Conservation (phyloP, 2,329 filamentous ascomycete genomes). For the Aureobasidium sp. region DNA sequence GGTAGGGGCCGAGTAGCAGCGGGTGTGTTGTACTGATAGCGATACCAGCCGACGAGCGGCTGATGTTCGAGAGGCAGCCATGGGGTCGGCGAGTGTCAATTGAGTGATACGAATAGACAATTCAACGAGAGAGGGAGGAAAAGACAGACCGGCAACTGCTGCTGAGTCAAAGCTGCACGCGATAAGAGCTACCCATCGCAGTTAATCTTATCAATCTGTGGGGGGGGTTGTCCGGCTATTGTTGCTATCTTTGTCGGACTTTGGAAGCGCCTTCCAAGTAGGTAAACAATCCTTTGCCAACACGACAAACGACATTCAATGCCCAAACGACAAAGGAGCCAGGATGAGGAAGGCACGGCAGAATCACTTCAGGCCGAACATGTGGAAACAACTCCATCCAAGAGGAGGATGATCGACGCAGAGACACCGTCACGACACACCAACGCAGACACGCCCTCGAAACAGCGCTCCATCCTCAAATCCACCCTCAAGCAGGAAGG, state of each 20-base stretch:
- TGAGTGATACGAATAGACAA: background rate
- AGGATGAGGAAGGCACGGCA: background rate
- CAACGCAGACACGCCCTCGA: conserved; percentile 14
- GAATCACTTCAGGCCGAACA: background rate
- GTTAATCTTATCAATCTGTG: conserved; percentile 3
- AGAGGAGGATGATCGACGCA: conserved; percentile 1
- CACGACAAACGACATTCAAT: background rate
- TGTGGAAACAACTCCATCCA: background rate
- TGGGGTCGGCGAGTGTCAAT: background rate
- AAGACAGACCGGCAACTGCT: background rate
- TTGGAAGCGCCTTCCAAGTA: background rate
- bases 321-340: conserved; percentile 12
- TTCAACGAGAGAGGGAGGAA: background rate
- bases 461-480: conserved; percentile 26
- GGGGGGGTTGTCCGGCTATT: background rate
- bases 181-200: background rate
- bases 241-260: background rate
- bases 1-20: conserved; percentile 52
- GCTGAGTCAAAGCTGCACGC: background rate
- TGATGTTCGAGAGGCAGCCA: conserved; percentile 2
- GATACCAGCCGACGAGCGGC: conserved; percentile 19
- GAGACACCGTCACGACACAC: conserved; percentile 5
- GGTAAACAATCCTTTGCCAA: background rate
- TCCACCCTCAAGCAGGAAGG: conserved; percentile 19
- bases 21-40: conserved; percentile 28